These are phyloP conservation scores for Pontederia crassipes DNA, from an alignment of 176 grass and related monocot species.

Conservation along the genomic window DNA sequence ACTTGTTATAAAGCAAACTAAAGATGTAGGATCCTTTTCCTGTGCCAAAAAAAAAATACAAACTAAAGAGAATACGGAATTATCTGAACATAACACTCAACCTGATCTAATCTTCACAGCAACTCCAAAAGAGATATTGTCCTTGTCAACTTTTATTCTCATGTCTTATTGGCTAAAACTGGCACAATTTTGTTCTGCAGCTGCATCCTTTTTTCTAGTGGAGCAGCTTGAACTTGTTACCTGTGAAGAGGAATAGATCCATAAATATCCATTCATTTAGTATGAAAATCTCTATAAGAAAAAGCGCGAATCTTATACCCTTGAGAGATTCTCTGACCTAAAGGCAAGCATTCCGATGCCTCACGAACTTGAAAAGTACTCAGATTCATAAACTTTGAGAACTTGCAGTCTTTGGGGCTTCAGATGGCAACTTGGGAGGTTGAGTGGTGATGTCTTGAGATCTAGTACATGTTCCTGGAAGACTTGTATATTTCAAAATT, in stretches of 20 bases:
- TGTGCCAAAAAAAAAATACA: too few relatives aligned
- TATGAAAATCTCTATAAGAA: slow-evolving; percentile 13
- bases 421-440: too few relatives aligned
- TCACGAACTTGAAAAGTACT: slow-evolving; percentile 10
- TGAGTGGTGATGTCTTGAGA: too few relatives aligned
- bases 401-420: background rate
- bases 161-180: slow-evolving; percentile 20
- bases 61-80: slow-evolving; percentile 23
- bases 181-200: slow-evolving; percentile 27
- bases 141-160: slow-evolving; percentile 52
- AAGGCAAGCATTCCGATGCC: slow-evolving; percentile 3
- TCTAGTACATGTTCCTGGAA: too few relatives aligned
- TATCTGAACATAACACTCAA: slow-evolving; percentile 42
- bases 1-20: slow-evolving; percentile 11
- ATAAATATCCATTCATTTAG: slow-evolving; percentile 27
- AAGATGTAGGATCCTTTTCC: too few relatives aligned
- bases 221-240: slow-evolving; percentile 40
- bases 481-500: too few relatives aligned
- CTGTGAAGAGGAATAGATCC: slow-evolving; percentile 37
- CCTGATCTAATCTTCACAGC: slow-evolving; percentile 43
- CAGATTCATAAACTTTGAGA: background rate
- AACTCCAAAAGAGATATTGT: slow-evolving; percentile 90
- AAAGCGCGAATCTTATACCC: slow-evolving; percentile 54
- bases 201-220: slow-evolving; percentile 39
- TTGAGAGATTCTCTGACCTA: slow-evolving; percentile 39